Base-by-base conservation (phyloP, 345 rosid genomes). In the Schrenkiella parvula region DNA sequence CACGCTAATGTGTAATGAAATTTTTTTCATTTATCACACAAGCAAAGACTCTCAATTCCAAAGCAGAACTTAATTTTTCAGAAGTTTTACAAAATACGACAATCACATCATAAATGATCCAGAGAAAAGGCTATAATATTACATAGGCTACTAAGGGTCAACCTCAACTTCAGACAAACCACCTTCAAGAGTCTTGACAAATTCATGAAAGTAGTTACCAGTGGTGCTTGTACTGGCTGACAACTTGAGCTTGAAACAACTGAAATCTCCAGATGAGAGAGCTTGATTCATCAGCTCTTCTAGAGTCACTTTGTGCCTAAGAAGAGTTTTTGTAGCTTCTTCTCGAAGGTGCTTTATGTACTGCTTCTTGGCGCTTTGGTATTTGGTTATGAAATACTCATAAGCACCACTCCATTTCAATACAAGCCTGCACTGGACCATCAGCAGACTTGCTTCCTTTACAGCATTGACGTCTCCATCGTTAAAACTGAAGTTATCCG, bases 341-440 rank as follows among this genome's bases (percentile, higher is more conserved):
- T 11, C 58, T 25, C 8, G 58, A 55, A 14, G 71, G 19, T 56
- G 42, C 1, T 9, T 25, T 6, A 44, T 0, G 42, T 71, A 50
- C 23, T 14, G 42, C 42, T 48, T 64, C 70, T 65, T 73, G 4
- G 59, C 14, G 3, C 12, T 56, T 18, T 56, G 59, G 34, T 37
- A 3, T 6, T 61, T 42, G 2, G 21, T 3, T n/a, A 57, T 21
- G 35, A 37, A 56, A 12, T 38, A 56, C 4, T 11, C 52, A 23
- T 23, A n/a, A 13, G 51, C 6, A 57, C 52, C 14, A 2, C 66
- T 35, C 78, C 78, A 66, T 47, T 65, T 73, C n/a, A 56, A 9
- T 10, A 57, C 72, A 14, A 28, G 66, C 12, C 43, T 47, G 42
- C 78, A 57, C 19, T 57, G 78, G 18, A 73, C 51, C n/a, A n/a